These are phyloP conservation scores for Ceratobasidium sp. DNA, from an alignment of 1,284 basidiomycete genomes.

Conservation along the genomic window DNA sequence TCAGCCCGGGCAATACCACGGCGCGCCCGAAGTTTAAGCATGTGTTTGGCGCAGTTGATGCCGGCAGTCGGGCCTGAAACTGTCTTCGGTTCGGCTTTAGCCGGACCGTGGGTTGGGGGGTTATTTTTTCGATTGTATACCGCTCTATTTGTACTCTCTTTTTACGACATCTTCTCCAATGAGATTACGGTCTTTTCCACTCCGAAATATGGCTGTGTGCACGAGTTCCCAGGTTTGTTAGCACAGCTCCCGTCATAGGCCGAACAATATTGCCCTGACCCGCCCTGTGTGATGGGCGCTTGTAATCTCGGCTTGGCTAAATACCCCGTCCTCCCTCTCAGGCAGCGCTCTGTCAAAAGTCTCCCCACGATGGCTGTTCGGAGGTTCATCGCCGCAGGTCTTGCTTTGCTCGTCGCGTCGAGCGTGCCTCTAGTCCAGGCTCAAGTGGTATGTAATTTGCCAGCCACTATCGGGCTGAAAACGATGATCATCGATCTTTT, in stretches of 20 bases:
- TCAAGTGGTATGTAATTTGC: conserved; percentile 27
- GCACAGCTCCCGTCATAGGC: not conserved
- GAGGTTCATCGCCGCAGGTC: not conserved
- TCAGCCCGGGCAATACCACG: conserved; percentile 32
- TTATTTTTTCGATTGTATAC: not conserved
- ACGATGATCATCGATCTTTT: not conserved
- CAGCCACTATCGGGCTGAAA: not conserved
- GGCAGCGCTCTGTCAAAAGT: not conserved
- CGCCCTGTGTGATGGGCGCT: conserved; percentile 5
- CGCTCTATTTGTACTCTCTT: not conserved
- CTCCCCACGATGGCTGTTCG: conserved; percentile 18
- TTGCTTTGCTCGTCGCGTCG: conserved; percentile 23
- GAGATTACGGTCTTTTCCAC: not conserved
- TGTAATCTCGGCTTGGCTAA: not conserved
- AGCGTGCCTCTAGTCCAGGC: conserved; percentile 11
- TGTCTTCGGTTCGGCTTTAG: not conserved
- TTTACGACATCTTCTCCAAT: not conserved
- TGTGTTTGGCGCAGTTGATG: not conserved
- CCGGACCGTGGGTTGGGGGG: not conserved
- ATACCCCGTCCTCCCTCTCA: not conserved
- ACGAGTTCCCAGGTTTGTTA: not conserved
- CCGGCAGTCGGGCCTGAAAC: not conserved
- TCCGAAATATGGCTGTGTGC: not conserved
- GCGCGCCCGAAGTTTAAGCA: conserved; percentile 29
- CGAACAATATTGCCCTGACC: not conserved